phyloP scores from a whole-genome alignment of 768 basidiomycete species.

The Dioszegia hungarica region DNA sequence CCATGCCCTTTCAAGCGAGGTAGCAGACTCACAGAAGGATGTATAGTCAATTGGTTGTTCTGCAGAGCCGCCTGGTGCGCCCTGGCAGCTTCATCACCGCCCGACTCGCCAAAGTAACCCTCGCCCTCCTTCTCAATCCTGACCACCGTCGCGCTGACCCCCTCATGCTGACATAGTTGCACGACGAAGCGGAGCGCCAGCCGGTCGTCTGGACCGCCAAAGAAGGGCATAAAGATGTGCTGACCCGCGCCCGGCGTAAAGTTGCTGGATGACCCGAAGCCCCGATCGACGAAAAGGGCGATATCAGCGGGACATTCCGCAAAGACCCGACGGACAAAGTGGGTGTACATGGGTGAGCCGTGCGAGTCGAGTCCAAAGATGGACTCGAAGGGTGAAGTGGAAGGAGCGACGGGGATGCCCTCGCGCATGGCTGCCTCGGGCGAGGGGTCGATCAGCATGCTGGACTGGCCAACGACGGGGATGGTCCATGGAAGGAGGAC shows the following conservation, averaged over 20 bases:
- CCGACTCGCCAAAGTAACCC: conserved; percentile 9
- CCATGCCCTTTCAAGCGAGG: background rate
- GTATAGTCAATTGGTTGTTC: conserved; percentile 38
- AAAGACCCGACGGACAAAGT: conserved; percentile 81
- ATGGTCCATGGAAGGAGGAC: conserved; percentile 76
- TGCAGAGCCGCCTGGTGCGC: conserved; percentile 40
- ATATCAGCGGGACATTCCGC: conserved; percentile 67
- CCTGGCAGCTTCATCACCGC: conserved; percentile 23
- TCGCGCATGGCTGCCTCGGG: conserved; percentile 13
- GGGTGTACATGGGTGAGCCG: conserved; percentile 59
- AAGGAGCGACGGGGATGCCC: background rate
- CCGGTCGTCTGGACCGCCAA: conserved; percentile 91
- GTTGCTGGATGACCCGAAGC: conserved; percentile 49
- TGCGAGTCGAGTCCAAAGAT: conserved; percentile 60
- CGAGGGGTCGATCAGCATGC: conserved; percentile 22
- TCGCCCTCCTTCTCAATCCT: conserved; percentile 52
- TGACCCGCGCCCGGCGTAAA: conserved; percentile 50
- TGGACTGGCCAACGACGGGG: conserved; percentile 26
- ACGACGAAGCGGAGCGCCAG: conserved; percentile 73
- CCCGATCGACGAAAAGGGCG: conserved; percentile 78
- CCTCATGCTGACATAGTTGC: conserved; percentile 67
- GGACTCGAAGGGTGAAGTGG: conserved; percentile 63
- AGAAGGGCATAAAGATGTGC: conserved; percentile 81
- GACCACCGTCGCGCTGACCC: conserved; percentile 70
- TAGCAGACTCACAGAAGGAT: conserved; percentile 21